phyloP scores from a whole-genome alignment of 345 rosid species.

The Eucalyptus sp. region DNA sequence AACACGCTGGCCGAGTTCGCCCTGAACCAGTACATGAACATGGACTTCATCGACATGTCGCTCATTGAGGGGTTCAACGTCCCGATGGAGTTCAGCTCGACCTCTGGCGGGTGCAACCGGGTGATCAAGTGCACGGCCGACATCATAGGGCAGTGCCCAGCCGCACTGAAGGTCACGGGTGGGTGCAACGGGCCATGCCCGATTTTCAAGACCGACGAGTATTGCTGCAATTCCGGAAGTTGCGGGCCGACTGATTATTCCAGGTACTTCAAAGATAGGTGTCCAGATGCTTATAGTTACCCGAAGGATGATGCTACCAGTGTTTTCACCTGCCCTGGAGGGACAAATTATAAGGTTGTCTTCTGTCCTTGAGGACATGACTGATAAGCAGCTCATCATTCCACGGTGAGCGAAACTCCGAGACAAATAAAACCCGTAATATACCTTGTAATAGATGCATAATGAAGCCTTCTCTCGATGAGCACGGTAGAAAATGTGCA shows the following conservation, averaged over 20 bases:
- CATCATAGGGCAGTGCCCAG: slow-evolving; percentile 4
- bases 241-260: slow-evolving; percentile 2
- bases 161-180: not conserved
- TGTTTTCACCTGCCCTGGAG: slow-evolving; percentile 10
- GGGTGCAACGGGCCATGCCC: slow-evolving; percentile 23
- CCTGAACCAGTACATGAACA: slow-evolving; percentile 5
- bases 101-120: not conserved
- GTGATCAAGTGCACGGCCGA: slow-evolving; percentile 2
- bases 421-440: not conserved
- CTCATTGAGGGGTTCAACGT: slow-evolving; percentile 18
- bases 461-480: not conserved
- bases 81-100: slow-evolving; percentile 16
- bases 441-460: not conserved
- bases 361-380: slow-evolving; percentile 9
- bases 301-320: slow-evolving; percentile 13
- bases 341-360: slow-evolving; percentile 15
- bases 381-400: not conserved
- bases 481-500: not conserved
- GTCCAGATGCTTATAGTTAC: slow-evolving; percentile 11
- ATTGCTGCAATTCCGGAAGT: slow-evolving; percentile 4
- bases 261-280: slow-evolving; percentile 4
- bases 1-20: slow-evolving; percentile 18
- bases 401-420: not conserved
- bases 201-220: slow-evolving; percentile 1
- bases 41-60: slow-evolving; percentile 22